A percentile compares a stretch with the other conserved stretches of the same genome.
phyloP scores from a whole-genome alignment of 2,329 filamentous ascomycete species.

The Fusarium siculi region DNA sequence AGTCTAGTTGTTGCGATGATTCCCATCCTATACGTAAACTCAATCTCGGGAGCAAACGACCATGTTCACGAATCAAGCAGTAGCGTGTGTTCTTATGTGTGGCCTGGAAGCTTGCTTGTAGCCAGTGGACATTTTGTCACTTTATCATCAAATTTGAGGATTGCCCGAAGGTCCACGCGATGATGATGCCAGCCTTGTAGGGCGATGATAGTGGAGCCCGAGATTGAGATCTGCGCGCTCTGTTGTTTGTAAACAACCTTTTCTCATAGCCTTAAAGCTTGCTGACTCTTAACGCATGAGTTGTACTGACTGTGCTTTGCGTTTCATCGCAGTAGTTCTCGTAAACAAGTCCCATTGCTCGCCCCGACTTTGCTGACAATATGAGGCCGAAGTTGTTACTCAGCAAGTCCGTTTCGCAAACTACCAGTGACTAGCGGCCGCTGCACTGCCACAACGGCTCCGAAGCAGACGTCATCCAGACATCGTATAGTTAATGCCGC shows the following conservation, averaged over 20 bases:
- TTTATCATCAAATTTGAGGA: accelerated
- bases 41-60: neutral
- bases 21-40: neutral
- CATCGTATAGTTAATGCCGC: neutral
- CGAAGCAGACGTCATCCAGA: neutral
- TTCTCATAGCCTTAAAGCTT: neutral
- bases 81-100: accelerated
- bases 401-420: neutral
- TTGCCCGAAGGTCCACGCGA: neutral
- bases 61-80: neutral
- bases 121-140: accelerated
- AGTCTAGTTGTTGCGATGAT: no score
- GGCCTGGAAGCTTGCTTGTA: neutral
- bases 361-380: neutral
- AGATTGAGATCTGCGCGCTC: neutral
- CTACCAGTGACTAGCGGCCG: neutral
- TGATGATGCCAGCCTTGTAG: neutral
- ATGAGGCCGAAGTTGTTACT: neutral
- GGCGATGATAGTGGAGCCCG: neutral
- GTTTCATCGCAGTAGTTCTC: accelerated
- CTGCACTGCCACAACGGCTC: neutral
- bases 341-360: accelerated
- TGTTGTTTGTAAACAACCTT: neutral
- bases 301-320: accelerated
- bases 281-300: accelerated